A percentile compares a stretch with the other conserved stretches of the same genome.
These are phyloP conservation scores for Sarcodon sp. DNA, from an alignment of 768 basidiomycete species.

Conservation along the genomic window DNA sequence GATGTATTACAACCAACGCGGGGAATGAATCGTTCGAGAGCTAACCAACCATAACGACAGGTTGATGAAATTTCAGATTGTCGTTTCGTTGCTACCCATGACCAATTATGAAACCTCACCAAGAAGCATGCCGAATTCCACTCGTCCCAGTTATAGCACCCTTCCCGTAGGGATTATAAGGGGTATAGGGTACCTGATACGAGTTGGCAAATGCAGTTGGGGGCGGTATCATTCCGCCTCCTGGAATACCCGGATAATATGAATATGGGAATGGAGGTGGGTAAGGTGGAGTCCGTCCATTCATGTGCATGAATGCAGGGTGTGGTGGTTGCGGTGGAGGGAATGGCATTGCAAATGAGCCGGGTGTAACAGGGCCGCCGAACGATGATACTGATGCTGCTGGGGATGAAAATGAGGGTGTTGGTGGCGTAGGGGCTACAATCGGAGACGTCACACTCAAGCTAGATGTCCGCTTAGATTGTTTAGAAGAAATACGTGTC, in stretches of 20 bases:
- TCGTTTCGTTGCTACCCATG: too few species aligned
- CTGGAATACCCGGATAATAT: background rate
- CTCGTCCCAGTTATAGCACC: background rate
- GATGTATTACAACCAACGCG: too few species aligned
- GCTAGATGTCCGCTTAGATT: background rate
- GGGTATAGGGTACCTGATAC: background rate
- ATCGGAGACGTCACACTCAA: background rate
- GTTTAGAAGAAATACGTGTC: background rate
- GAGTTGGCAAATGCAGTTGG: background rate
- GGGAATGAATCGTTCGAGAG: too few species aligned
- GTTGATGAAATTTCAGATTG: too few species aligned
- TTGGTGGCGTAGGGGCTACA: background rate
- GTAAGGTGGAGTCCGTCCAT: background rate
- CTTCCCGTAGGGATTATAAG: background rate
- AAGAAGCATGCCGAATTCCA: background rate
- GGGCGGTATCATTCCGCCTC: background rate
- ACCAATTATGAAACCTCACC: background rate
- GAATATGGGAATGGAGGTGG: background rate
- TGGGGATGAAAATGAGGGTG: background rate
- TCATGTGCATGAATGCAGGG: background rate
- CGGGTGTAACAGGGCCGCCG: background rate
- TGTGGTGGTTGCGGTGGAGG: background rate
- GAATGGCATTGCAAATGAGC: background rate
- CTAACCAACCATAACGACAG: too few species aligned
- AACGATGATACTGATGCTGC: background rate